These are phyloP conservation scores for Podospora comata DNA, from an alignment of 495 filamentous ascomycete species.

Conservation along the genomic window DNA sequence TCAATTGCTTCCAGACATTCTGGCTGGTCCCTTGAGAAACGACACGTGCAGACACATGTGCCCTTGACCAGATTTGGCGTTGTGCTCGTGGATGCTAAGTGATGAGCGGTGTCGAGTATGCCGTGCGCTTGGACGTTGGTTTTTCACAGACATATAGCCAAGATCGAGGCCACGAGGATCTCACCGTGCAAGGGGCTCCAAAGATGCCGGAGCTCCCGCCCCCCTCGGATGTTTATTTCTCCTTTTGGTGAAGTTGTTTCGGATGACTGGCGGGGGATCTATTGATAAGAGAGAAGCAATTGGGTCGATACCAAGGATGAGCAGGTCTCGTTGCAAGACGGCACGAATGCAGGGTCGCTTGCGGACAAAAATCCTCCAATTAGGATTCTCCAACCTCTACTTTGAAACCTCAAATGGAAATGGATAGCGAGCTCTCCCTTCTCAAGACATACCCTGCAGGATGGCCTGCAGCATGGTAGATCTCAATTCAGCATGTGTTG, in stretches of 20 bases:
- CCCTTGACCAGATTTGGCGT: not conserved
- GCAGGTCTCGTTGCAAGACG: not conserved
- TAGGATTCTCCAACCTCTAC: not conserved
- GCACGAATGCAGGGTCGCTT: not conserved
- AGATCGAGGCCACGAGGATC: not conserved
- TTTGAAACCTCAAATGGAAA: not conserved
- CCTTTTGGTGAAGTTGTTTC: not conserved
- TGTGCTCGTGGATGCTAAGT: not conserved
- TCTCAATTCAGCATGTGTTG: not conserved
- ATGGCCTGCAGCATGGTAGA: not conserved
- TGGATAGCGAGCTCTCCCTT: not conserved
- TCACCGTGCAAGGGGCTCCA: not conserved
- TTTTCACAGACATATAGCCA: not conserved
- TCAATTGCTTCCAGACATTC: not conserved
- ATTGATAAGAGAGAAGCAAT: not conserved
- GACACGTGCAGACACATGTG: not conserved
- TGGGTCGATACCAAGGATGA: not conserved
- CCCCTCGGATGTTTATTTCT: not conserved
- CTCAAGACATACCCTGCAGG: no score
- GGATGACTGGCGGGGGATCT: not conserved
- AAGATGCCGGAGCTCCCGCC: not conserved
- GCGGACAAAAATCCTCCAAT: not conserved
- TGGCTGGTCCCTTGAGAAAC: not conserved
- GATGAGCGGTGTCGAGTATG: not conserved
- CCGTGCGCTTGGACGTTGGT: not conserved